phyloP scores from a whole-genome alignment of 176 grass and related monocot genomes.

The sorghum (Sorghum bicolor) region DNA sequence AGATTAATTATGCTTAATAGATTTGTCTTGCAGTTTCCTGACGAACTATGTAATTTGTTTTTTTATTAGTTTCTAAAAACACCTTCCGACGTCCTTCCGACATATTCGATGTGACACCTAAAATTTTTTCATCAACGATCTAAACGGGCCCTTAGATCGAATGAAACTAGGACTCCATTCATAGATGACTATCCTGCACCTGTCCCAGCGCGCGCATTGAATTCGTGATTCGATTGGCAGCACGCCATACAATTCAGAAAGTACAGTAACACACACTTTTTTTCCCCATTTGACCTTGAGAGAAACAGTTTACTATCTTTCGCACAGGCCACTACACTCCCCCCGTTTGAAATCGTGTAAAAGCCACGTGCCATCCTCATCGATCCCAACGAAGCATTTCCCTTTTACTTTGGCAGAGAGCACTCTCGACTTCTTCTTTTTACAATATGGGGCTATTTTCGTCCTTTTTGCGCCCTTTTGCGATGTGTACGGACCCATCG shows the following conservation, averaged over 20 bases:
- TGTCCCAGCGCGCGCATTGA: slow-evolving; percentile 4
- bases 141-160: too few species aligned
- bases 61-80: too few species aligned
- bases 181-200: not conserved
- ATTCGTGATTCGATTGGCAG: not conserved
- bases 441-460: not conserved
- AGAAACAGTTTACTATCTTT: not conserved
- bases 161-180: too few species aligned
- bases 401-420: slow-evolving; percentile 35
- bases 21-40: too few species aligned
- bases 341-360: not conserved
- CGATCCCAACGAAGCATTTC: not conserved
- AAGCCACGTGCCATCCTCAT: not conserved
- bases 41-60: too few species aligned
- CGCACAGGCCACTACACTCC: not conserved
- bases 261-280: not conserved
- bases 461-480: not conserved
- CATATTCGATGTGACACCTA: too few species aligned
- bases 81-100: too few species aligned
- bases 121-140: too few species aligned
- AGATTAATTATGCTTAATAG: too few species aligned
- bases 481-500: not conserved
- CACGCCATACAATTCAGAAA: not conserved
- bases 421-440: slow-evolving; percentile 1
- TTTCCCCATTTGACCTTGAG: not conserved